These are phyloP conservation scores for Malassezia arunalokei DNA, from an alignment of 1,284 basidiomycete genomes.

Conservation along the genomic window DNA sequence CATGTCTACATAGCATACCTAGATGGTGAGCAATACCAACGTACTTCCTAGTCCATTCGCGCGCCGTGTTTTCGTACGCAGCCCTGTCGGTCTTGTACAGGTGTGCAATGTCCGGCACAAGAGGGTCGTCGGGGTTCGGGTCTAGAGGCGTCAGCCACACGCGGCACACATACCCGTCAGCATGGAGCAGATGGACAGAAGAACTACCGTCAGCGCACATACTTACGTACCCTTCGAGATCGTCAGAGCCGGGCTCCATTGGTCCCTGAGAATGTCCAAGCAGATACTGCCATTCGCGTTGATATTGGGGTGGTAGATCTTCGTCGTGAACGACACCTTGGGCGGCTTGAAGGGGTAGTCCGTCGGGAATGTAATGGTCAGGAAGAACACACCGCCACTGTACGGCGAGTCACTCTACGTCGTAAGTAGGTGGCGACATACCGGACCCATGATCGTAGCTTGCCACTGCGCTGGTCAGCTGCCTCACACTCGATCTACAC, in stretches of 20 bases:
- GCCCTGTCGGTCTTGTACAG: constrained; percentile 45
- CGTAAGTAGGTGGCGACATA: constrained; percentile 9
- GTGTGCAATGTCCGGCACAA: constrained; percentile 45
- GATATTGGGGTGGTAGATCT: constrained; percentile 98
- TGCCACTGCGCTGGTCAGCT: constrained; percentile 29
- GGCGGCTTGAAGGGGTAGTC: constrained; percentile 57
- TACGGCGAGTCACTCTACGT: constrained; percentile 33
- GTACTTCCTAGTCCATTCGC: constrained; percentile 46
- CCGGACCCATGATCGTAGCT: constrained; percentile 46
- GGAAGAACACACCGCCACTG: constrained; percentile 36
- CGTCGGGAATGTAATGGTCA: constrained; percentile 58
- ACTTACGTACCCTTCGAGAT: constrained; percentile 62
- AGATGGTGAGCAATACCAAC: constrained; percentile 10
- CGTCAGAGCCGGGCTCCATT: constrained; percentile 68
- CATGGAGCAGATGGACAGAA: constrained; percentile 45
- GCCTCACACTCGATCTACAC: background rate
- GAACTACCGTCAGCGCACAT: background rate
- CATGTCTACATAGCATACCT: constrained; percentile 17
- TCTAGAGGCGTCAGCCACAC: constrained; percentile 15
- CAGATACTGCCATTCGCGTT: constrained; percentile 97
- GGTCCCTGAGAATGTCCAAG: constrained; percentile 89
- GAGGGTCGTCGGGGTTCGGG: constrained; percentile 46
- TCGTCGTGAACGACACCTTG: constrained; percentile 97
- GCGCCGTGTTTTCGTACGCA: constrained; percentile 44
- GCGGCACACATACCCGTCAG: constrained; percentile 23